Evolutionary conservation across 2,329 filamentous ascomycete genomes (phyloP).

Genomic region (Cladosporium sp.): DNA sequence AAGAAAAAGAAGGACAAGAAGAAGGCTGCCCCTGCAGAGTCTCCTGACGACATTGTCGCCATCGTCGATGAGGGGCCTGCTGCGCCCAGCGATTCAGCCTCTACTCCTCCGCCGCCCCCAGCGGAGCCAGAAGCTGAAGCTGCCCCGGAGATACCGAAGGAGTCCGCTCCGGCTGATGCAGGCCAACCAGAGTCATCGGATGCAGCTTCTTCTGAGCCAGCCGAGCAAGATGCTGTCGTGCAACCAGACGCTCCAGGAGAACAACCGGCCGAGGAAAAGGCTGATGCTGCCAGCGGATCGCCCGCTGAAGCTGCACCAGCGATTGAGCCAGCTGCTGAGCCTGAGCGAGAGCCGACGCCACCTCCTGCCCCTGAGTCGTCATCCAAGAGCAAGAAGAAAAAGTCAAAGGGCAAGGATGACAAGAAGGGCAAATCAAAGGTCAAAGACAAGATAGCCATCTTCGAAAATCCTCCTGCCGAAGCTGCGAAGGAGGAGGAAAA

Average conservation of each 20-base stretch:
- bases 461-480: neutral
- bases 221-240: neutral
- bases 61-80: slow-evolving; percentile 17
- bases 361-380: neutral
- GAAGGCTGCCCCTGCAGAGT: slow-evolving; percentile 11
- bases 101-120: neutral
- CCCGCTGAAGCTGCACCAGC: neutral
- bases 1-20: slow-evolving; percentile 14
- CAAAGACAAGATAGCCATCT: neutral
- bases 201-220: neutral
- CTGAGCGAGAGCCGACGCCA: neutral
- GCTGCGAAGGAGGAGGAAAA: neutral
- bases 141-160: neutral
- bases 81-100: neutral
- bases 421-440: neutral
- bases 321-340: neutral
- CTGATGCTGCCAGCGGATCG: neutral
- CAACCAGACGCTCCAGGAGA: neutral
- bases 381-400: neutral
- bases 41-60: slow-evolving; percentile 22
- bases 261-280: neutral
- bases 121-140: neutral
- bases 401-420: neutral
- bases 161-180: no score
- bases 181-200: no score